Evolutionary conservation across 2,329 filamentous ascomycete species (phyloP).

Genomic region (Ophiostoma sp.): DNA sequence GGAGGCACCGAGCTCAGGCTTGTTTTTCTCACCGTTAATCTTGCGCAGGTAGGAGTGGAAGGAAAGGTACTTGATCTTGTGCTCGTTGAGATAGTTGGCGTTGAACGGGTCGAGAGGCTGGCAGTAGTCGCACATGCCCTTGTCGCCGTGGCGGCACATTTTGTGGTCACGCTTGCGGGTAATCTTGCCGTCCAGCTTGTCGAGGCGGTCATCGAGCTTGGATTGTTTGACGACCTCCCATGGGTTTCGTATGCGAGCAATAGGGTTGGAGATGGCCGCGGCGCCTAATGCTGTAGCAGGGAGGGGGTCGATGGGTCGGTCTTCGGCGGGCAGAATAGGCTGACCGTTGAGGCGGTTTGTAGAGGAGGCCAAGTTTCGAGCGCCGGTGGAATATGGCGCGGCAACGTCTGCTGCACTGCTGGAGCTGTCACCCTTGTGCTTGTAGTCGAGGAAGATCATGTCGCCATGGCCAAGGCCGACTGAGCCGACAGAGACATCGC

Average conservation of each 20-base stretch:
- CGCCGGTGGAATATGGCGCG: conserved; percentile 45
- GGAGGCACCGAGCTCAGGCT: conserved; percentile 85
- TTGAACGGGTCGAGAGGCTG: conserved; percentile 95
- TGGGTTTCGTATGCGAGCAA: conserved; percentile 70
- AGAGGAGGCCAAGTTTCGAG: conserved; percentile 40
- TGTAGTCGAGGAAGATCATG: conserved; percentile 80
- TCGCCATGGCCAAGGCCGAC: conserved; percentile 75
- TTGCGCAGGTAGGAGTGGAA: conserved; percentile 94
- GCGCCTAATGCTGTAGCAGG: conserved; percentile 29
- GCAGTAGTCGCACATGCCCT: conserved; percentile 99
- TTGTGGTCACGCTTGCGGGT: conserved; percentile 64
- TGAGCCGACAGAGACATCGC: conserved; percentile 50
- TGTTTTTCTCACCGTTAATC: conserved; percentile 93
- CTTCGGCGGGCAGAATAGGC: conserved; percentile 63
- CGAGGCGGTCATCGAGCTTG: conserved; percentile 75
- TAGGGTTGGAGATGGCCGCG: conserved; percentile 40
- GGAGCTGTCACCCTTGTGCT: conserved; percentile 48
- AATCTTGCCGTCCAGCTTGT: conserved; percentile 88
- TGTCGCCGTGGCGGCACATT: conserved; percentile 93
- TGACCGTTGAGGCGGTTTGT: conserved; percentile 75
- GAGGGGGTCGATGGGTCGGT: conserved; percentile 57
- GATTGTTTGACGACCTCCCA: conserved; percentile 93
- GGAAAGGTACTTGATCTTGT: conserved; percentile 97
- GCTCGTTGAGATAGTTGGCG: conserved; percentile 79
- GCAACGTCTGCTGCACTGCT: conserved; percentile 40